phyloP scores from a whole-genome alignment of 495 filamentous ascomycete genomes.

The Margaritispora aquatica region DNA sequence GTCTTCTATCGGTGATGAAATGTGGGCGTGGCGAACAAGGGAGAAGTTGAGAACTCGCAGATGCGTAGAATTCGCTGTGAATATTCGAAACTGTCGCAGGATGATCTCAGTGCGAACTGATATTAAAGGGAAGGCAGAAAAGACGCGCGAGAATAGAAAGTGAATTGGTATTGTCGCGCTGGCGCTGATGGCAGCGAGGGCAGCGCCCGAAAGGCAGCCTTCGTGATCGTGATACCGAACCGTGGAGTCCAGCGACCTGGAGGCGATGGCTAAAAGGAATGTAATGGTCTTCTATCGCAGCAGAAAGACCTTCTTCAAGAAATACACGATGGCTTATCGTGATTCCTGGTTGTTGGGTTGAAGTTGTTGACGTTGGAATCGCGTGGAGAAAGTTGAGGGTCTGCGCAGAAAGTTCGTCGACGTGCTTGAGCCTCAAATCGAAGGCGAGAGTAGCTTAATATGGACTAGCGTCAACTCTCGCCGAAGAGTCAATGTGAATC shows the following conservation, averaged over 20 bases:
- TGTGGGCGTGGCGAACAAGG: slow-evolving; percentile 4
- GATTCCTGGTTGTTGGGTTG: slow-evolving; percentile 18
- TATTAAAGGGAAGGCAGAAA: slow-evolving; percentile 10
- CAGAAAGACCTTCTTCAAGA: slow-evolving; percentile 22
- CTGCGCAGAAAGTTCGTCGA: not conserved
- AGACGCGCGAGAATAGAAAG: slow-evolving; percentile 13
- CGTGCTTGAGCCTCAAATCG: not conserved
- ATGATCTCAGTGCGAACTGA: not conserved
- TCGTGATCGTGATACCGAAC: slow-evolving; percentile 5
- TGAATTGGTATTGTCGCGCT: slow-evolving; percentile 16
- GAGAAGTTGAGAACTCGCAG: not conserved
- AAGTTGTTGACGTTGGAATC: slow-evolving; percentile 11
- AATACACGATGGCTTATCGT: slow-evolving; percentile 24
- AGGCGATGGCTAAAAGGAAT: slow-evolving; percentile 14
- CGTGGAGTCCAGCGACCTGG: slow-evolving; percentile 15
- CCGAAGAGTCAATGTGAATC: not conserved
- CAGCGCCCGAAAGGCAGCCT: slow-evolving; percentile 12
- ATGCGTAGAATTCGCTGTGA: slow-evolving; percentile 1
- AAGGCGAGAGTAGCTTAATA: not conserved
- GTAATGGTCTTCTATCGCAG: slow-evolving; percentile 21
- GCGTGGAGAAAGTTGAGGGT: not conserved
- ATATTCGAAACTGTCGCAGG: not conserved
- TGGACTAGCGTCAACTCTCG: not conserved
- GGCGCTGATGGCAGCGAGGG: slow-evolving; percentile 22
- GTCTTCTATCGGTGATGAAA: not conserved